phyloP scores from a whole-genome alignment of 73 alveolate species.

The Tetrahymena thermophila region DNA sequence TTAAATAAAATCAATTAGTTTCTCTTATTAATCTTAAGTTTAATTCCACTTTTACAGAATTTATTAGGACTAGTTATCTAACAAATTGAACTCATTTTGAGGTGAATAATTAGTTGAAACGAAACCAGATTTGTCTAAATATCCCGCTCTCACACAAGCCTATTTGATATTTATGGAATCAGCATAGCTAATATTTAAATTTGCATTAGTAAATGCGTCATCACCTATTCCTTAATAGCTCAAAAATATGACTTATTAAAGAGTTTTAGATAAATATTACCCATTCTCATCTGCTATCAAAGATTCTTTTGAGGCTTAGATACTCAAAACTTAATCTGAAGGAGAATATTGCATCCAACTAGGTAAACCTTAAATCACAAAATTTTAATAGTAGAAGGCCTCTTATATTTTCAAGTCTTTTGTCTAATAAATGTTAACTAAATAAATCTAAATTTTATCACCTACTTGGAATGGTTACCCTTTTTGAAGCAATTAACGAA shows the following conservation, averaged over 20 bases:
- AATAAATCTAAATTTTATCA: neutral
- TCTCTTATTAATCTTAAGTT: no score
- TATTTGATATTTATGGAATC: neutral
- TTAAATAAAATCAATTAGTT: neutral
- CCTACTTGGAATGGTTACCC: neutral
- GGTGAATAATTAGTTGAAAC: neutral
- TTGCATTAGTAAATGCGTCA: neutral
- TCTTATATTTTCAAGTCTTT: neutral
- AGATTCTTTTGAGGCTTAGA: neutral
- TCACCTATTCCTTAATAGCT: neutral
- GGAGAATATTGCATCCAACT: neutral
- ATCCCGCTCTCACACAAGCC: neutral
- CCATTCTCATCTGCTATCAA: neutral
- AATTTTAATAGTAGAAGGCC: neutral
- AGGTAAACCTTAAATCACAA: neutral
- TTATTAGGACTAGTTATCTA: neutral
- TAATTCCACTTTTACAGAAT: neutral
- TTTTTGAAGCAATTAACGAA: neutral
- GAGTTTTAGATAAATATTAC: neutral
- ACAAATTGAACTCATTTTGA: no score
- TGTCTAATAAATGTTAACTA: neutral
- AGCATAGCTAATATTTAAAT: neutral
- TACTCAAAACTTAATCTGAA: neutral
- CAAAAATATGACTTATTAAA: neutral
- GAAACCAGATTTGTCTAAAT: neutral